Percentiles rank a stretch among this genome's conserved stretches.
phyloP scores from a whole-genome alignment of 2,329 filamentous ascomycete genomes.

The Diaporthe aspalathi region DNA sequence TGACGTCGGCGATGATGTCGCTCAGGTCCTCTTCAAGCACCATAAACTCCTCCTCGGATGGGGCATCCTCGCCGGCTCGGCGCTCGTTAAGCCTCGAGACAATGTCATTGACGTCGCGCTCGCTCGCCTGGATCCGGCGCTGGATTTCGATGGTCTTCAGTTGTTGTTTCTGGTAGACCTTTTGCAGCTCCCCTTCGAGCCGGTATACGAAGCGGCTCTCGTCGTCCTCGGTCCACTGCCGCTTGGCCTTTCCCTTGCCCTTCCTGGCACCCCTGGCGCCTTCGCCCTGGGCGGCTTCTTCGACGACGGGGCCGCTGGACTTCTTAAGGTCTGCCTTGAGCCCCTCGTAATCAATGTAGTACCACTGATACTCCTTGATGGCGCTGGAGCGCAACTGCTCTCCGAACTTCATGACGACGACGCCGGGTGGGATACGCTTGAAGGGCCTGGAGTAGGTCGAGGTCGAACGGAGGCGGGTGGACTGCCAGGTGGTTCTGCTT shows the following conservation, averaged over 20 bases:
- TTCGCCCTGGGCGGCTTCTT: slow-evolving; percentile 53
- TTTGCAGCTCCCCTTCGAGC: slow-evolving; percentile 93
- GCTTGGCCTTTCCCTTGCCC: slow-evolving; percentile 60
- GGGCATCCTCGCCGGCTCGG: slow-evolving; percentile 66
- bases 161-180: slow-evolving; percentile 97
- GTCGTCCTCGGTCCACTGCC: slow-evolving; percentile 89
- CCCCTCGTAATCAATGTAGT: slow-evolving; percentile 98
- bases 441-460: slow-evolving; percentile 47
- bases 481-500: slow-evolving; percentile 55
- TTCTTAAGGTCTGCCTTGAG: slow-evolving; percentile 89
- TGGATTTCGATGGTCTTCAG: slow-evolving; percentile 97
- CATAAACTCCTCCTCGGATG: slow-evolving; percentile 92
- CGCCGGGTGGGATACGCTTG: slow-evolving; percentile 56
- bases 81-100: slow-evolving; percentile 78
- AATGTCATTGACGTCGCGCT: slow-evolving; percentile 90
- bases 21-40: slow-evolving; percentile 93
- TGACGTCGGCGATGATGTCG: slow-evolving; percentile 98
- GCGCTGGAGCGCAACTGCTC: slow-evolving; percentile 95
- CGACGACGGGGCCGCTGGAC: slow-evolving; percentile 63
- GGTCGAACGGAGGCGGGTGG: slow-evolving; percentile 45
- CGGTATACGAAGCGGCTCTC: slow-evolving; percentile 88
- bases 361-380: slow-evolving; percentile 97
- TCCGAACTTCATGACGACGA: slow-evolving; percentile 84
- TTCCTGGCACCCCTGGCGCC: slow-evolving; percentile 48
- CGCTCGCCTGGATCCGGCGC: slow-evolving; percentile 85